phyloP scores from a whole-genome alignment of 192 early-diverging fungal species.

The Helicostylum pulchrum region DNA sequence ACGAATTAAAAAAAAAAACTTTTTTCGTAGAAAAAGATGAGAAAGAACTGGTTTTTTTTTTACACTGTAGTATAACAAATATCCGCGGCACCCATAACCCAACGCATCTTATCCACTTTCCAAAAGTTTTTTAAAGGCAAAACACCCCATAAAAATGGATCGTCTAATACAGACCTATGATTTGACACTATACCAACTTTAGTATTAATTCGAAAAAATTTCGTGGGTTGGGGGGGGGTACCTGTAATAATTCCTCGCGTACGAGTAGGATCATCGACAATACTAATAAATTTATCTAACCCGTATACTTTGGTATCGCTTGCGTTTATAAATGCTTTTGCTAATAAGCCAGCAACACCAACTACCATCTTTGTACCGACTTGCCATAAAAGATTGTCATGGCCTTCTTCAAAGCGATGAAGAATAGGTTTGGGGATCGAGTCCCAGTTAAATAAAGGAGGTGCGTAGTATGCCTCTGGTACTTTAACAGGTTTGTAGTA shows the following conservation, averaged over 20 bases:
- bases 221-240: too few relatives aligned
- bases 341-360: conserved; percentile 22
- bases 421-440: conserved; percentile 15
- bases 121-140: conserved; percentile 56
- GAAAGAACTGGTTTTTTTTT: conserved; percentile 8
- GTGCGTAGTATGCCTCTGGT: neutral
- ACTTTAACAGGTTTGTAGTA: neutral
- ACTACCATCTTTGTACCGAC: conserved; percentile 16
- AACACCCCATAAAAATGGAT: conserved; percentile 74
- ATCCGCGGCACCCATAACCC: conserved; percentile 86
- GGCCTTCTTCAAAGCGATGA: conserved; percentile 1
- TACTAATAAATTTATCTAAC: conserved; percentile 57
- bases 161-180: conserved; percentile 72
- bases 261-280: conserved; percentile 53
- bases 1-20: neutral
- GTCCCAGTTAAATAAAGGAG: conserved; percentile 19
- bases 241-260: conserved; percentile 63
- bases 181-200: conserved; percentile 53
- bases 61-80: conserved; percentile 77
- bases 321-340: conserved; percentile 33
- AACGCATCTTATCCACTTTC: conserved; percentile 57
- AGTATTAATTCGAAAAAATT: too few relatives aligned
- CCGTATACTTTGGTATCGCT: conserved; percentile 43
- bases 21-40: too few relatives aligned
- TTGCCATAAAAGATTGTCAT: conserved; percentile 29